phyloP scores from a whole-genome alignment of 75 land plant genomes.

The Selaginella moellendorffii region DNA sequence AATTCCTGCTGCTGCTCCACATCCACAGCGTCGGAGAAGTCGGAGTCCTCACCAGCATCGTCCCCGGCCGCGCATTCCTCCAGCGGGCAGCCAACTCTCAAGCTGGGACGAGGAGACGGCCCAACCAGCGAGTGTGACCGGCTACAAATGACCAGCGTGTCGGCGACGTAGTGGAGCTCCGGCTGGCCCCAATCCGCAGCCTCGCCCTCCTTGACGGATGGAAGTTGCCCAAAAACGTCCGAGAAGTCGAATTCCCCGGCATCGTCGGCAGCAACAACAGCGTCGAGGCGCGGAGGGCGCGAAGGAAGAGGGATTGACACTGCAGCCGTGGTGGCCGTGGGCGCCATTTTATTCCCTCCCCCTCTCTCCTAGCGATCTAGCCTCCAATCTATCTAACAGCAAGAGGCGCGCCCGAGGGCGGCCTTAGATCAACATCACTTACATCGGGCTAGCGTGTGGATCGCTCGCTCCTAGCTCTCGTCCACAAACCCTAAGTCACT shows the following conservation, averaged over 20 bases:
- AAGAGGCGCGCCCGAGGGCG: not conserved
- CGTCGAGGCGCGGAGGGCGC: not conserved
- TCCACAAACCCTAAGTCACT: no score
- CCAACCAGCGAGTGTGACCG: conserved; percentile 93
- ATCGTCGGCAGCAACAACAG: not conserved
- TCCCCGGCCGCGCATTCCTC: conserved; percentile 16
- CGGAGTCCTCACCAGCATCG: conserved; percentile 17
- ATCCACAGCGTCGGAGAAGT: conserved; percentile 8
- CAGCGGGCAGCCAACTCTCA: conserved; percentile 6
- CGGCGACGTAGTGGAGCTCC: conserved; percentile 19
- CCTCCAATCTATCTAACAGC: not conserved
- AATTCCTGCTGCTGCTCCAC: conserved; percentile 1
- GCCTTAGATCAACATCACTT: not conserved
- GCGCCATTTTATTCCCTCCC: not conserved
- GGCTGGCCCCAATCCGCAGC: conserved; percentile 8
- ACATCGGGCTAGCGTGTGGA: no score
- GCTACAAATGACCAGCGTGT: conserved; percentile 41
- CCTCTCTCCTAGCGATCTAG: not conserved
- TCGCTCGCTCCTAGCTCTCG: no score
- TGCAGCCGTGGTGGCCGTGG: not conserved
- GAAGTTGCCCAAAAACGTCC: conserved; percentile 48
- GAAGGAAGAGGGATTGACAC: not conserved
- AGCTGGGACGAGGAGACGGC: conserved; percentile 37
- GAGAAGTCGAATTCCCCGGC: conserved; percentile 52
- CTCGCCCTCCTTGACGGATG: conserved; percentile 9